phyloP scores from a whole-genome alignment of 2,329 filamentous ascomycete species.

The Xylaria multiplex region DNA sequence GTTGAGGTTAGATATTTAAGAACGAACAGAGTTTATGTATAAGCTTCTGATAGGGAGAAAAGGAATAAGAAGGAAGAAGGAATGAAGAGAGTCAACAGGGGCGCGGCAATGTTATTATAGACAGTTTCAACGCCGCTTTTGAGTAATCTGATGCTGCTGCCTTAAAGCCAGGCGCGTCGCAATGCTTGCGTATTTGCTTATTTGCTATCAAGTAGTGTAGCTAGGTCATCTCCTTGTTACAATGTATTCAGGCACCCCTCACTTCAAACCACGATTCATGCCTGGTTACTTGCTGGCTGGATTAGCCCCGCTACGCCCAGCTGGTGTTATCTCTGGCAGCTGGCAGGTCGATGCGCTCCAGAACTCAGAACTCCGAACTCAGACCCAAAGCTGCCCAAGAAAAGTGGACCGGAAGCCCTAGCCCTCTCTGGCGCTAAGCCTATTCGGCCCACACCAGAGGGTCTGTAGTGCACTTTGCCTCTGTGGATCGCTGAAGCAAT shows the following conservation, averaged over 20 bases:
- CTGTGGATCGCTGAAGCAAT: slow-evolving; percentile 34
- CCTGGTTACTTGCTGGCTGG: not conserved
- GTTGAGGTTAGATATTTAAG: not conserved
- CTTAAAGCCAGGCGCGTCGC: slow-evolving; percentile 15
- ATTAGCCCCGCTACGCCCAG: slow-evolving; percentile 24
- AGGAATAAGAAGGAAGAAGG: not conserved
- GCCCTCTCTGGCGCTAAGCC: slow-evolving; percentile 46
- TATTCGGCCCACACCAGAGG: slow-evolving; percentile 38
- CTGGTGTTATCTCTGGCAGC: slow-evolving; percentile 16
- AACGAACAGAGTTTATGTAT: not conserved
- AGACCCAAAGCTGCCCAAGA: slow-evolving; percentile 5
- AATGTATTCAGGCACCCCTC: slow-evolving; percentile 17
- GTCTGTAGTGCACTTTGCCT: slow-evolving; percentile 37
- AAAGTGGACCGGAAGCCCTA: slow-evolving; percentile 45
- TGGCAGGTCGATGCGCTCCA: not conserved
- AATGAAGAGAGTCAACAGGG: not conserved
- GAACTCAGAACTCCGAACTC: slow-evolving; percentile 10
- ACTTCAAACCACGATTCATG: not conserved
- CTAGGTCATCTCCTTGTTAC: no score
- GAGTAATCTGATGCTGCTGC: slow-evolving; percentile 16
- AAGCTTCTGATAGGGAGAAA: slow-evolving; percentile 1
- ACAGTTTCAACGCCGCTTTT: not conserved
- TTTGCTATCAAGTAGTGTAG: no score
- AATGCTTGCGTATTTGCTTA: slow-evolving; percentile 21
- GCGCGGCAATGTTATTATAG: slow-evolving; percentile 8